phyloP scores from a whole-genome alignment of 768 basidiomycete genomes.

The Pholiota conissans region DNA sequence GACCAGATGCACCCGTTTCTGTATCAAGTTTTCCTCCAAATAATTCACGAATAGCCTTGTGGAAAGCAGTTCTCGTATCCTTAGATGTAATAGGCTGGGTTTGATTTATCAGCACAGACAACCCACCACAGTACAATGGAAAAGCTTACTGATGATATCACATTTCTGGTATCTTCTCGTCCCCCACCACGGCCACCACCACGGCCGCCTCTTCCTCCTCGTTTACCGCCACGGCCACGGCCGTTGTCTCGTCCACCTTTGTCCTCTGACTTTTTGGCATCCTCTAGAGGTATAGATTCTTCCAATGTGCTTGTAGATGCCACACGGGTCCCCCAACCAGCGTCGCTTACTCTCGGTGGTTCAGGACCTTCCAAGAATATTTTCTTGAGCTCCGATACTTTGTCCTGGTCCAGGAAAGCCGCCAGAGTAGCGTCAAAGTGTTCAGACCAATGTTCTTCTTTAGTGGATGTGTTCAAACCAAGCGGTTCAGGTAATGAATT shows the following conservation, averaged over 20 bases:
- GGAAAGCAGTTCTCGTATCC: conserved; percentile 76
- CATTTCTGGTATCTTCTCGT: conserved; percentile 69
- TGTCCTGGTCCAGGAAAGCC: conserved; percentile 62
- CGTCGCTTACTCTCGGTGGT: conserved; percentile 71
- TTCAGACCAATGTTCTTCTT: conserved; percentile 65
- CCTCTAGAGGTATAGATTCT: conserved; percentile 6
- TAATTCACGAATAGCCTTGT: conserved; percentile 74
- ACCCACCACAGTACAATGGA: conserved; percentile 5
- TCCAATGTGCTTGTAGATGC: conserved; percentile 22
- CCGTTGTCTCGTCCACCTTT: conserved; percentile 41
- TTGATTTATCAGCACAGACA: conserved; percentile 13
- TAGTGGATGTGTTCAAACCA: conserved; percentile 5
- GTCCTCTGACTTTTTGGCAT: conserved; percentile 21
- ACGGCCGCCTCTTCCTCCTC: conserved; percentile 24
- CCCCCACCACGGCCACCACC: conserved; percentile 41
- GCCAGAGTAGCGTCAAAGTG: conserved; percentile 54
- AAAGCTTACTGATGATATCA: conserved; percentile 76
- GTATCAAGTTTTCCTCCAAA: conserved; percentile 86
- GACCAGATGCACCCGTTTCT: conserved; percentile 62
- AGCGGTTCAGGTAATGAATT: not conserved
- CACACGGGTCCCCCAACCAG: conserved; percentile 66
- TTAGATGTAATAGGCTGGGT: conserved; percentile 81
- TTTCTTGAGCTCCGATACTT: conserved; percentile 61
- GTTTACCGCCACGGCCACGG: conserved; percentile 46
- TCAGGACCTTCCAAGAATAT: conserved; percentile 83